A percentile compares a stretch with the other conserved stretches of the same genome.
Conservation (phyloP, 148 eudicot genomes). For the Rhododendron williamsianum region DNA sequence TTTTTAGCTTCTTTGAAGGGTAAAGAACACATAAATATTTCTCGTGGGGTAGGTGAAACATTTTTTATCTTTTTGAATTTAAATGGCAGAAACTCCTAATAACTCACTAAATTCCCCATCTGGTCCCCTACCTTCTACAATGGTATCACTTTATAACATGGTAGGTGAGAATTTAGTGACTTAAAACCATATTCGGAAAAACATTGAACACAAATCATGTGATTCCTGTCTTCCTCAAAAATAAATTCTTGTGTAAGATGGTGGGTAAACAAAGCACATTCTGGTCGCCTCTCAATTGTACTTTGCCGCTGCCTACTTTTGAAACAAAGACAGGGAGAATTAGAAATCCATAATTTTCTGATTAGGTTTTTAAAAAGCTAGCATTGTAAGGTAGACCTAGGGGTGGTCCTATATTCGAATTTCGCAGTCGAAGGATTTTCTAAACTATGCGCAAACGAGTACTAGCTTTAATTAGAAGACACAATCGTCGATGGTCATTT, state of each 20-base stretch:
- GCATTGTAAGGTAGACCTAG: no score
- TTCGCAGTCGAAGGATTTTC: no score
- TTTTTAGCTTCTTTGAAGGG: background rate
- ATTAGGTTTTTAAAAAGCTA: no score
- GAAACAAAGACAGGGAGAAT: background rate
- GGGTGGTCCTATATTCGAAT: no score
- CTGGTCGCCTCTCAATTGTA: background rate
- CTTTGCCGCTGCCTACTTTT: background rate
- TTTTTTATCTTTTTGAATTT: background rate
- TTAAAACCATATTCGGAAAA: background rate
- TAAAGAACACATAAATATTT: background rate
- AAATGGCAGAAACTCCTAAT: background rate
- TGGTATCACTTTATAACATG: background rate
- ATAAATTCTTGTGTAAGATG: background rate
- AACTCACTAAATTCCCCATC: background rate
- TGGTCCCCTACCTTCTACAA: background rate
- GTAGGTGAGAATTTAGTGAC: conserved; percentile 7
- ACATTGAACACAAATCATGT: background rate
- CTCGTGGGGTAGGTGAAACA: background rate
- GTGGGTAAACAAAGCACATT: background rate
- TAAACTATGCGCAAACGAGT: no score
- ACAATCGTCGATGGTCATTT: no score
- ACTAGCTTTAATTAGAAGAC: no score
- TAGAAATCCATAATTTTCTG: no score
- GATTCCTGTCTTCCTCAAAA: background rate